Conservation (phyloP, 2,329 filamentous ascomycete genomes). For the Monosporascus cannonballus region DNA sequence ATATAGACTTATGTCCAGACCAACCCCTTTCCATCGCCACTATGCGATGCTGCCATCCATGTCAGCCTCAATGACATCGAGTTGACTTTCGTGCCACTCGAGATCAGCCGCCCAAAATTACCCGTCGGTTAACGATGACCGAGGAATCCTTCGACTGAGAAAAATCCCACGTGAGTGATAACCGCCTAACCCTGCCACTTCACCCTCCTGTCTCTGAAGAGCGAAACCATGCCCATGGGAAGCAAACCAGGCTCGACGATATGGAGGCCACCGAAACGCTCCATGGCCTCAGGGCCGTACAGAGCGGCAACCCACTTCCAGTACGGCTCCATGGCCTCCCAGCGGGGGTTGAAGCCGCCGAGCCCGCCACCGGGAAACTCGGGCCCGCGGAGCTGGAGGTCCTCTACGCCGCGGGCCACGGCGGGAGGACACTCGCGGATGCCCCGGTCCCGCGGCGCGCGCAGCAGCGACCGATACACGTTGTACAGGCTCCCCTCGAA, state of each 20-base stretch:
- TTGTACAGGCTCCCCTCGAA: slow-evolving; percentile 19
- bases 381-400: slow-evolving; percentile 11
- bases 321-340: slow-evolving; percentile 33
- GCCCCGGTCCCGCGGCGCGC: slow-evolving; percentile 21
- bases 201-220: slow-evolving; percentile 37
- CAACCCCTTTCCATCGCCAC: too few relatives aligned
- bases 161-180: too few relatives aligned
- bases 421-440: slow-evolving; percentile 21
- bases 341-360: slow-evolving; percentile 18
- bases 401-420: slow-evolving; percentile 11
- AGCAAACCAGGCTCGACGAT: slow-evolving; percentile 38
- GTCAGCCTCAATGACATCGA: too few relatives aligned
- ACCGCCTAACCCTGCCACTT: slow-evolving; percentile 31
- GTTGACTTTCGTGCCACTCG: too few relatives aligned
- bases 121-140: too few relatives aligned
- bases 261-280: slow-evolving; percentile 37
- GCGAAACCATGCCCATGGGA: slow-evolving; percentile 41
- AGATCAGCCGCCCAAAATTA: too few relatives aligned
- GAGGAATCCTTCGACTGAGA: too few relatives aligned
- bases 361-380: not conserved
- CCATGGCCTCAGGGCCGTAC: slow-evolving; percentile 38
- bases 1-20: too few relatives aligned
- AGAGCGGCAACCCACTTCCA: slow-evolving; percentile 42
- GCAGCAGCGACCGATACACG: slow-evolving; percentile 32
- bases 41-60: too few relatives aligned